A percentile compares a stretch with the other conserved stretches of the same genome.
phyloP scores from a whole-genome alignment of 768 basidiomycete species.

The Amanita phalloides region DNA sequence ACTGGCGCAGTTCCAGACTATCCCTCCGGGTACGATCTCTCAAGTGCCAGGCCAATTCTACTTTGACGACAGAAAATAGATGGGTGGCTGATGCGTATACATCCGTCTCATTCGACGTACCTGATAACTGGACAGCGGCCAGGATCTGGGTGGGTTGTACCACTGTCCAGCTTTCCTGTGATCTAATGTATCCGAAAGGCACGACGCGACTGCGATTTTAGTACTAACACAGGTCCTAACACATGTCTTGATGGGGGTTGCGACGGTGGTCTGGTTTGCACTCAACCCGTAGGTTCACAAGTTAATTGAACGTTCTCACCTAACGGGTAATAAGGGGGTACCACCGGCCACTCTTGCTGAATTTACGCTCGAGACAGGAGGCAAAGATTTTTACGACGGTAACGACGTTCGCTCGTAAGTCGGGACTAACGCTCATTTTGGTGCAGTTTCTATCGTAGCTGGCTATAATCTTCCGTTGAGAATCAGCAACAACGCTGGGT shows the following conservation, averaged over 20 bases:
- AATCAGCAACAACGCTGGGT: constrained; percentile 25
- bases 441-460: constrained; percentile 51
- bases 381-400: too few relatives aligned
- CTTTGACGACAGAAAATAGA: constrained; percentile 13
- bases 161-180: neutral
- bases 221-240: constrained; percentile 37
- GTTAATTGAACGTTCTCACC: too few relatives aligned
- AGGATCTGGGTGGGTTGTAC: constrained; percentile 36
- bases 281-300: neutral
- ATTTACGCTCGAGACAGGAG: too few relatives aligned
- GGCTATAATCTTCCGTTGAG: constrained; percentile 54
- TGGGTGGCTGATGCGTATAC: constrained; percentile 29
- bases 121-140: constrained; percentile 54
- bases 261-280: constrained; percentile 38
- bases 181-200: constrained; percentile 27
- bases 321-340: too few relatives aligned
- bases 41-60: neutral
- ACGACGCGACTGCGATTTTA: constrained; percentile 55
- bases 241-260: constrained; percentile 38
- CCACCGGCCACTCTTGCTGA: too few relatives aligned
- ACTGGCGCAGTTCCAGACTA: constrained; percentile 39
- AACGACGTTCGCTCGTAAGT: too few relatives aligned
- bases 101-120: constrained; percentile 40
- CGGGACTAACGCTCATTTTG: neutral
- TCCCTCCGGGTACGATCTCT: constrained; percentile 30